Base-by-base conservation (phyloP, 345 rosid genomes). In the Ceriops zippeliana region DNA sequence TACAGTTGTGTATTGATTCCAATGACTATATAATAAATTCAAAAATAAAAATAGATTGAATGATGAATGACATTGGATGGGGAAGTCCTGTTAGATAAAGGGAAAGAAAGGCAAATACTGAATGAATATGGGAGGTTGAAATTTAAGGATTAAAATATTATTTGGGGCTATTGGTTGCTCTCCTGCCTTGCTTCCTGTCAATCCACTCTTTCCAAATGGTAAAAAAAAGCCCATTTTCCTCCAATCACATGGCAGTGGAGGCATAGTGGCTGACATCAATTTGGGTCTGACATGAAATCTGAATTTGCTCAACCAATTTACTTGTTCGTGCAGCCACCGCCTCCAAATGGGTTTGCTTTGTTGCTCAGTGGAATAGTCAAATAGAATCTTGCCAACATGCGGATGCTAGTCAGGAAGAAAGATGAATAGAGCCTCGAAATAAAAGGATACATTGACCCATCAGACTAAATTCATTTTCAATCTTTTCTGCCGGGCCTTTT, bases 331-430 rank as follows among this genome's bases (percentile, higher is more conserved):
- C 35, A 21, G 37, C 17, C 11, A 16, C 17, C 11, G 16, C 13
- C 16, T 34, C 17, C 24, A 52, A 24, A 35, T 51, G 51, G 35
- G 60, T 22, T 51, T 17, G 35, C 16, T 3, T 42, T 42, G 15
- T 13, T 15, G 49, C 49, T 42, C 49, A 42, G 3, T 42, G 47
- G 46, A 38, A 10, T 38, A 38, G 49, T 61, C 61, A 61, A 0
- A 52, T 22, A 37, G 38, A 70, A 52, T 34, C 26, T 22, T 47
- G 31, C 10, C 3, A 20, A 61, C 52, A 32, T 20, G 15, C 20
- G 38, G 5, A 62, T 62, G 52, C 56, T 38, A 53, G 57, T 62
- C 63, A 71, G 35, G 31, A 27, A 32, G n/a, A 52, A 10, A 32
- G 35, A 52, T 52, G 28, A 13, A 15, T 31, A 30, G 8, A 52